Percentiles rank a stretch among this genome's conserved stretches.
Evolutionary conservation across 1,139 yeast genomes (phyloP).

Genomic region (Geotrichum klebahnii): DNA sequence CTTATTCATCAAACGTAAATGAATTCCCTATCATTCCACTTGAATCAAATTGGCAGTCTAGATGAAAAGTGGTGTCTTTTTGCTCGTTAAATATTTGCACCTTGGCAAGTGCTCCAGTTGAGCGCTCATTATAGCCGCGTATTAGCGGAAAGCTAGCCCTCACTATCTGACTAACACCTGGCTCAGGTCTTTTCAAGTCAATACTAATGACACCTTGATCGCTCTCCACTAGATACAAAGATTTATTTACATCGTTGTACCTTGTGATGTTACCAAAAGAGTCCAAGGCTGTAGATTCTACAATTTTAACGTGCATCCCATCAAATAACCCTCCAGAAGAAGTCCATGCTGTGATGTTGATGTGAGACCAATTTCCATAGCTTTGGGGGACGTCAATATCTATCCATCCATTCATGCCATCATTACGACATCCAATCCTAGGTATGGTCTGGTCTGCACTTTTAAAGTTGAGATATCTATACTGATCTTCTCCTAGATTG

Average conservation of each 20-base stretch:
- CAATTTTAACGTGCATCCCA: not conserved
- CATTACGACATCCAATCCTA: conserved; percentile 7
- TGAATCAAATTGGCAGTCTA: conserved; percentile 14
- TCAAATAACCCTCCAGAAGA: conserved; percentile 1
- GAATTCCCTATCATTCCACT: conserved; percentile 15
- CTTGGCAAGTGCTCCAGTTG: not conserved
- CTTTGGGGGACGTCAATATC: conserved; percentile 13
- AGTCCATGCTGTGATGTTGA: conserved; percentile 8
- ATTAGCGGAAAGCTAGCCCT: conserved; percentile 3
- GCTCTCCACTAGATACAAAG: not conserved
- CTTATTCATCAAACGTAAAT: conserved; percentile 10
- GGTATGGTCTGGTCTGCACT: conserved; percentile 6
- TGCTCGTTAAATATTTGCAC: conserved; percentile 1
- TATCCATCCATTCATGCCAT: conserved; percentile 11
- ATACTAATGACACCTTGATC: not conserved
- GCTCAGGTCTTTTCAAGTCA: not conserved
- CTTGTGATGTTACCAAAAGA: conserved; percentile 9
- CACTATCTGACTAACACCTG: not conserved
- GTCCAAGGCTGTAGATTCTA: conserved; percentile 8
- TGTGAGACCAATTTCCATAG: conserved; percentile 4
- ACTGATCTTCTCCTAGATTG: conserved; percentile 4
- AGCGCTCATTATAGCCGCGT: conserved; percentile 1
- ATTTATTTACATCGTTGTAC: not conserved
- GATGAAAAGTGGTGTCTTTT: conserved; percentile 8
- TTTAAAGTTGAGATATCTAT: conserved; percentile 9